Percentiles rank a stretch among this genome's conserved stretches.
Evolutionary conservation across 176 grass and related monocot species (phyloP).

Genomic region (Ensete ventricosum): DNA sequence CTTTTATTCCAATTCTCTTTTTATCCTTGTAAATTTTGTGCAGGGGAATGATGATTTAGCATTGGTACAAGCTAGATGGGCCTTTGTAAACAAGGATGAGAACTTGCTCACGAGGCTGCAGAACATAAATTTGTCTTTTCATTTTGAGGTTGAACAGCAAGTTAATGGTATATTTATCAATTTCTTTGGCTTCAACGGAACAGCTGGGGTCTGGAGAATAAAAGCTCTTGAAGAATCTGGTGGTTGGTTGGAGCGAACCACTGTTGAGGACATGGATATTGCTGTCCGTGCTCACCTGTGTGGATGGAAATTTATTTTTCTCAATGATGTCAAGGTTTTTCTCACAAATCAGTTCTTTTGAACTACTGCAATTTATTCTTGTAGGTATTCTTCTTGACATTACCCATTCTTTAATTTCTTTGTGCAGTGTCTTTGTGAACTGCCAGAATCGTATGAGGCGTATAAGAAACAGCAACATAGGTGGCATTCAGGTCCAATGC

Average conservation of each 20-base stretch:
- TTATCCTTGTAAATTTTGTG: background rate
- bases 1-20: background rate
- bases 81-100: conserved; percentile 28
- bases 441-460: conserved; percentile 27
- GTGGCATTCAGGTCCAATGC: conserved; percentile 33
- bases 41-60: conserved; percentile 28
- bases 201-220: conserved; percentile 29
- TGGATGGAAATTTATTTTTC: conserved; percentile 32
- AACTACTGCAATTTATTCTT: background rate
- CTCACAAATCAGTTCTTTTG: background rate
- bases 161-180: conserved; percentile 26
- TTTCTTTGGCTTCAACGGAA: conserved; percentile 36
- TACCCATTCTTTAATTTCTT: background rate
- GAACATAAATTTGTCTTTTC: conserved; percentile 29
- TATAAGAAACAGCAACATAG: conserved; percentile 30
- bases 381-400: background rate
- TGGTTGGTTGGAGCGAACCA: conserved; percentile 31
- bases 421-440: conserved; percentile 26
- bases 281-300: conserved; percentile 30
- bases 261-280: conserved; percentile 29
- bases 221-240: conserved; percentile 31
- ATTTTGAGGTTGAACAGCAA: conserved; percentile 34
- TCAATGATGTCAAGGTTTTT: conserved; percentile 27
- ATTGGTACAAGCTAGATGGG: conserved; percentile 28
- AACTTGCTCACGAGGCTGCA: conserved; percentile 29